phyloP scores from a whole-genome alignment of 768 basidiomycete genomes.

The Termitomyces sp. region DNA sequence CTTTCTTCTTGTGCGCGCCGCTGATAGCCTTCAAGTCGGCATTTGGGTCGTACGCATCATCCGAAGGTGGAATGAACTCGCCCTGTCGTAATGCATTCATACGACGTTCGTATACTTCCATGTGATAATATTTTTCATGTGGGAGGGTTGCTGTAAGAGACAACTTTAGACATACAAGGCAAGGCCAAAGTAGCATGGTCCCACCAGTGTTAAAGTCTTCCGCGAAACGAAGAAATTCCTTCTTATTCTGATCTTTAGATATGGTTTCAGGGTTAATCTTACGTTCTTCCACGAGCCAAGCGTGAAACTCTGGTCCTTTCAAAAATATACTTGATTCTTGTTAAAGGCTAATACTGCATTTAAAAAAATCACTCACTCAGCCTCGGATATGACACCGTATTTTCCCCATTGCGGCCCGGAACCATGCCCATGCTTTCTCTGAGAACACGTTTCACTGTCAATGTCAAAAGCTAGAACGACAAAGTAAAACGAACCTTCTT shows the following conservation, averaged over 20 bases:
- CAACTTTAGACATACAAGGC: background rate
- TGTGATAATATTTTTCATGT: constrained; percentile 93
- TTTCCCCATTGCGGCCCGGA: constrained; percentile 80
- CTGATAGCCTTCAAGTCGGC: constrained; percentile 79
- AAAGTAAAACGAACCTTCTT: constrained; percentile 32
- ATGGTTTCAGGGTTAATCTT: constrained; percentile 88
- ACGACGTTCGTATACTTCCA: constrained; percentile 76
- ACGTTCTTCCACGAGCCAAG: constrained; percentile 92
- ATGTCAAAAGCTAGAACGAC: background rate
- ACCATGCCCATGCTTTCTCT: constrained; percentile 54
- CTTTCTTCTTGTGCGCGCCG: constrained; percentile 63
- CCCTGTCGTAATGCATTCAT: constrained; percentile 85
- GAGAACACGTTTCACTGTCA: background rate
- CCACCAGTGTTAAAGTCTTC: constrained; percentile 82
- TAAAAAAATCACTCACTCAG: constrained; percentile 54
- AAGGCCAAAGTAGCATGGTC: constrained; percentile 8
- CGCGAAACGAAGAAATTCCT: constrained; percentile 77
- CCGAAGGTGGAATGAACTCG: constrained; percentile 66
- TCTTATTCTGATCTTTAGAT: constrained; percentile 78
- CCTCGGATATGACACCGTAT: constrained; percentile 79
- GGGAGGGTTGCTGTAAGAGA: constrained; percentile 72
- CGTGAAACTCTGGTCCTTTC: constrained; percentile 81
- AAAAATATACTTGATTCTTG: constrained; percentile 58
- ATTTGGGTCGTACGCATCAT: constrained; percentile 74
- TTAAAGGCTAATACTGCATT: background rate